phyloP scores from a whole-genome alignment of 2,329 filamentous ascomycete genomes.

The Alternaria metachromatica region DNA sequence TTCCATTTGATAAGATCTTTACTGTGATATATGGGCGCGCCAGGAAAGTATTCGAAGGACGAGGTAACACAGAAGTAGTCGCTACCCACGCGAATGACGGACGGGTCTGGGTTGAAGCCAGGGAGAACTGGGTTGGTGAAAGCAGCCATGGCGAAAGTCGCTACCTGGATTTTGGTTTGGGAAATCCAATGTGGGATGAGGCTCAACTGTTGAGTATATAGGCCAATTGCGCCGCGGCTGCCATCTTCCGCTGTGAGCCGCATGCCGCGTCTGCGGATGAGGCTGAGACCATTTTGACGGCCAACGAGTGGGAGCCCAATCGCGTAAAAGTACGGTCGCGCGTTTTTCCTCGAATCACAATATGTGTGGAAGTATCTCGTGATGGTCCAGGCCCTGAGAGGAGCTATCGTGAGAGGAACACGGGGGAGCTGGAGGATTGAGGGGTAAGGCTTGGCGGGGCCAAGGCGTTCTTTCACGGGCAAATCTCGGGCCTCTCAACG shows the following conservation, averaged over 20 bases:
- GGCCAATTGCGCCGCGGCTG: neutral
- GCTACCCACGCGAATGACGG: constrained; percentile 50
- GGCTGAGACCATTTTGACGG: neutral
- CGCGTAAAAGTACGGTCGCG: neutral
- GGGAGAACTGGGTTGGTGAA: constrained; percentile 11
- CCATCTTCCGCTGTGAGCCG: neutral
- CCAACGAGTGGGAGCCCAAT: neutral
- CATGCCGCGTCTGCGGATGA: neutral
- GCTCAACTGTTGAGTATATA: neutral
- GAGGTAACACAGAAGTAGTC: constrained; percentile 59
- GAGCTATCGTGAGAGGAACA: neutral
- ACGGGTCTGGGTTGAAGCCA: constrained; percentile 60
- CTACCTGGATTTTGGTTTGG: neutral
- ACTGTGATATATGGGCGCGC: constrained; percentile 59
- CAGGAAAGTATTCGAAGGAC: constrained; percentile 61
- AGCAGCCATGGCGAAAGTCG: neutral
- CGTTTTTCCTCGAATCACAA: constrained; percentile 10
- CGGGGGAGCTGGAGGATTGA: constrained; percentile 1
- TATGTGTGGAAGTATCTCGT: neutral
- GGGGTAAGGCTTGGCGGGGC: constrained; percentile 8
- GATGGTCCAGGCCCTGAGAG: neutral
- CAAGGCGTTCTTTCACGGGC: neutral
- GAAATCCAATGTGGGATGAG: neutral
- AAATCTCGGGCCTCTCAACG: neutral
- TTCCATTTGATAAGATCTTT: constrained; percentile 60